These are phyloP conservation scores for Vinca minor DNA, from an alignment of 257 asterid genomes.

Conservation along the genomic window DNA sequence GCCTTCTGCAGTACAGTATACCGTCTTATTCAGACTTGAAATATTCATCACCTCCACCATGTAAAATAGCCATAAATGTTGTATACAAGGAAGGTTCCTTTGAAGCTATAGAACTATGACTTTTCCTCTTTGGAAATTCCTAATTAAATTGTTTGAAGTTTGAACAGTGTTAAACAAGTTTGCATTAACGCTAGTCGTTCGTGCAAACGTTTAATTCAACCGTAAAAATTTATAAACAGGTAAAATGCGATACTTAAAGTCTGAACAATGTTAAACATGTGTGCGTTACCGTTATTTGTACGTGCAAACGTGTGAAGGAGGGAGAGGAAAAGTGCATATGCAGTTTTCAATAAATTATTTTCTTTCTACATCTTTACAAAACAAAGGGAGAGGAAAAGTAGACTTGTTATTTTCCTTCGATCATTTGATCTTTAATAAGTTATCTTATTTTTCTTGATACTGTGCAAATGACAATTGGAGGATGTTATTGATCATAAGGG, in stretches of 20 bases:
- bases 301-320: neutral
- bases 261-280: no score
- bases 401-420: no score
- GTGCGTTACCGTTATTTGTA: no score
- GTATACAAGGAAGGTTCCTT: conserved; percentile 5
- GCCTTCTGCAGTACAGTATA: neutral
- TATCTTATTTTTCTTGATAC: no score
- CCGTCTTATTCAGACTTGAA: conserved; percentile 11
- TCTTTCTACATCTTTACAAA: neutral
- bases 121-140: neutral
- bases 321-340: conserved; percentile 3
- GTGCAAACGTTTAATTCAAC: no score
- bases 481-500: conserved; percentile 5
- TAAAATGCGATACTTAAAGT: no score
- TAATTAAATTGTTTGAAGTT: no score
- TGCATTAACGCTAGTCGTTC: no score
- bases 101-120: neutral
- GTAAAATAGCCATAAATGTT: conserved; percentile 14
- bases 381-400: neutral
- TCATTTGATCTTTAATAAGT: no score
- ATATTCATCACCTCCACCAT: neutral
- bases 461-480: conserved; percentile 10
- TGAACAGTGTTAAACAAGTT: no score
- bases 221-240: no score
- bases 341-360: conserved; percentile 14